These are phyloP conservation scores for Parietaria judaica DNA, from an alignment of 306 rosid species.

Conservation along the genomic window DNA sequence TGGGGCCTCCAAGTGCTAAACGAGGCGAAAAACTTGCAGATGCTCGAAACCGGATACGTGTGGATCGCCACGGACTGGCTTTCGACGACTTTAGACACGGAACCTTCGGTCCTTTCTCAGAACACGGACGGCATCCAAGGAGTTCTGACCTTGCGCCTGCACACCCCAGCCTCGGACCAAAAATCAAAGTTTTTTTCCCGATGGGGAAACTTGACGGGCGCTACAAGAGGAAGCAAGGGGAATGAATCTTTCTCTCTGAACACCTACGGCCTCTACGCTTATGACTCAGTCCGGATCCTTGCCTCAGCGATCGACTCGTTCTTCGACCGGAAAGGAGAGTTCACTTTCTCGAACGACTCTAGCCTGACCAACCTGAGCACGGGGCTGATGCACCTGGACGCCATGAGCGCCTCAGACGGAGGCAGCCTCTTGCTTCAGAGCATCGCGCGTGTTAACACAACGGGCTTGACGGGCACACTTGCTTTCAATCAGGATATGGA, in stretches of 20 bases:
- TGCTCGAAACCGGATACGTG: constrained; percentile 20
- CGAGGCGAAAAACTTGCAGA: constrained; percentile 8
- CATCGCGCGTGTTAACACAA: constrained; percentile 9
- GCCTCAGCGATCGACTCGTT: constrained; percentile 17
- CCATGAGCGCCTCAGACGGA: constrained; percentile 16
- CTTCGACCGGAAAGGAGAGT: constrained; percentile 3
- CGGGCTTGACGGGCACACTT: constrained; percentile 19
- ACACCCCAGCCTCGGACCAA: constrained; percentile 10
- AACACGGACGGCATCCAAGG: constrained; percentile 16
- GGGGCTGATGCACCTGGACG: constrained; percentile 18
- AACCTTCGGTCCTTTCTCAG: constrained; percentile 8
- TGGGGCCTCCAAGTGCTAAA: constrained; percentile 15
- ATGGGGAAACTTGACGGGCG: constrained; percentile 17
- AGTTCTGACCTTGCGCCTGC: constrained; percentile 19
- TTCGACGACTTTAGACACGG: constrained; percentile 17
- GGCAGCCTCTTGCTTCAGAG: constrained; percentile 11
- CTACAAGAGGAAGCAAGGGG: background rate
- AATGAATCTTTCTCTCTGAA: constrained; percentile 12
- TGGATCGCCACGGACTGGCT: constrained; percentile 34
- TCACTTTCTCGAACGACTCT: constrained; percentile 17
- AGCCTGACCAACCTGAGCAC: background rate
- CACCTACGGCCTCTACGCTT: constrained; percentile 17
- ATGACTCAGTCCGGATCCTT: constrained; percentile 23
- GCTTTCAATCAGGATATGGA: constrained; percentile 15
- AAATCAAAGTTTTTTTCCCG: background rate